A percentile compares a stretch with the other conserved stretches of the same genome.
These are phyloP conservation scores for Macroventuria anomochaeta DNA, from an alignment of 2,329 filamentous ascomycete genomes.

Conservation along the genomic window DNA sequence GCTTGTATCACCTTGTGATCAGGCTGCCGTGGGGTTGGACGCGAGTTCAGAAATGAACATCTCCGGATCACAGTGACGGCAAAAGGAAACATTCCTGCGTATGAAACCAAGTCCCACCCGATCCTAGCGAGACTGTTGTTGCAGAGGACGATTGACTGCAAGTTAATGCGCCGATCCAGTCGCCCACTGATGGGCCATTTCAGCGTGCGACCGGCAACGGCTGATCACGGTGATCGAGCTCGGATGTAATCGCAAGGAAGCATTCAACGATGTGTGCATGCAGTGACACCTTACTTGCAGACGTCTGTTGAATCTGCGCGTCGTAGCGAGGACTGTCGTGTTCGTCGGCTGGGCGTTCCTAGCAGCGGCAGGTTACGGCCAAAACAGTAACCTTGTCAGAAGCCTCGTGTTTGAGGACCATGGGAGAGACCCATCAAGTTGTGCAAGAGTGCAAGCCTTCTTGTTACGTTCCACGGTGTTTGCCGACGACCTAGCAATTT, in stretches of 20 bases:
- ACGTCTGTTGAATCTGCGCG: constrained; percentile 11
- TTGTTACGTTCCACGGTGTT: not conserved
- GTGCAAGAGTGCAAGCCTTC: constrained; percentile 4
- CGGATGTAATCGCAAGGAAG: not conserved
- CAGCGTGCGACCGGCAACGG: not conserved
- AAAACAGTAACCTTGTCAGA: constrained; percentile 7
- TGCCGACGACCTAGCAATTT: not conserved
- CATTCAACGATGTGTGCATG: constrained; percentile 6
- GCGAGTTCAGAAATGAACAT: not conserved
- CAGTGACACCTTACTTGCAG: constrained; percentile 17
- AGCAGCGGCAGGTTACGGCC: constrained; percentile 8
- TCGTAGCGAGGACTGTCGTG: constrained; percentile 14
- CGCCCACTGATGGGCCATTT: not conserved
- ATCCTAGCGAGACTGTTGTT: constrained; percentile 1
- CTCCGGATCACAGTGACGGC: not conserved
- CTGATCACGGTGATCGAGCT: not conserved
- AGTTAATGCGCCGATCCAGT: constrained; percentile 5
- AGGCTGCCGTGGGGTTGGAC: constrained; percentile 2
- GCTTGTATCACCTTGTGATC: constrained; percentile 1
- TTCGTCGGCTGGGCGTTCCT: constrained; percentile 1
- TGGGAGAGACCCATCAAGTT: not conserved
- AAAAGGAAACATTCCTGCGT: constrained; percentile 13
- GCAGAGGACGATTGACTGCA: constrained; percentile 9
- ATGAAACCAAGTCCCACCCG: constrained; percentile 1
- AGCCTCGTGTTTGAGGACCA: constrained; percentile 2